These are phyloP conservation scores for Astrothelium subdiscretum DNA, from an alignment of 495 filamentous ascomycete genomes.

Conservation along the genomic window DNA sequence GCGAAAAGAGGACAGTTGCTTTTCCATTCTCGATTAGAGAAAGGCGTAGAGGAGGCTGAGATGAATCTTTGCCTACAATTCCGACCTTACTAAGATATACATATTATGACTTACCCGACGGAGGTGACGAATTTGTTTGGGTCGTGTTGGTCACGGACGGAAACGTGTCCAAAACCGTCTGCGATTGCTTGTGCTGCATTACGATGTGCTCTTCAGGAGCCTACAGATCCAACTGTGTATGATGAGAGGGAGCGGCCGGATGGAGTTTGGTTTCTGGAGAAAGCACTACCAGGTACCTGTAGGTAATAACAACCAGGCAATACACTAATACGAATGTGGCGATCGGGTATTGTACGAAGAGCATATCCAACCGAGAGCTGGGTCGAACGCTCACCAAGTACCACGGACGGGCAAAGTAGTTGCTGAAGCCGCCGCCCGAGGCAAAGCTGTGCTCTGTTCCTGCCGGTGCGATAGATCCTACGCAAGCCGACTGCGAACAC, in stretches of 20 bases:
- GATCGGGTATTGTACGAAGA: no score
- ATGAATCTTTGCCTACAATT: neutral
- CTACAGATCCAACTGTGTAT: neutral
- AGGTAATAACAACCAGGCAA: no score
- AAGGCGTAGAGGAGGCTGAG: neutral
- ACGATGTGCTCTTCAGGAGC: neutral
- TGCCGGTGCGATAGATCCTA: neutral
- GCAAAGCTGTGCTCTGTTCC: no score
- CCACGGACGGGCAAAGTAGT: no score
- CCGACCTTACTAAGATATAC: neutral
- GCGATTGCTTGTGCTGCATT: neutral
- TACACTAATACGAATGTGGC: no score
- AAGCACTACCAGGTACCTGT: no score
- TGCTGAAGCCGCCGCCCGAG: no score
- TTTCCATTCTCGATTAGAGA: neutral
- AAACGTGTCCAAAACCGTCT: slow-evolving; percentile 22
- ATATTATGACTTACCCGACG: neutral
- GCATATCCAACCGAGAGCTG: neutral
- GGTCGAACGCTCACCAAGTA: no score
- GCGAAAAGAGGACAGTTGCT: neutral
- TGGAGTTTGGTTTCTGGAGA: neutral
- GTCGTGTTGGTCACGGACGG: slow-evolving; percentile 27
- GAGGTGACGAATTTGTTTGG: slow-evolving; percentile 24
- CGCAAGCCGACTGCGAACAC: neutral
- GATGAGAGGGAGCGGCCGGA: neutral